phyloP scores from a whole-genome alignment of 73 alveolate species.

The Urostyla sp. region DNA sequence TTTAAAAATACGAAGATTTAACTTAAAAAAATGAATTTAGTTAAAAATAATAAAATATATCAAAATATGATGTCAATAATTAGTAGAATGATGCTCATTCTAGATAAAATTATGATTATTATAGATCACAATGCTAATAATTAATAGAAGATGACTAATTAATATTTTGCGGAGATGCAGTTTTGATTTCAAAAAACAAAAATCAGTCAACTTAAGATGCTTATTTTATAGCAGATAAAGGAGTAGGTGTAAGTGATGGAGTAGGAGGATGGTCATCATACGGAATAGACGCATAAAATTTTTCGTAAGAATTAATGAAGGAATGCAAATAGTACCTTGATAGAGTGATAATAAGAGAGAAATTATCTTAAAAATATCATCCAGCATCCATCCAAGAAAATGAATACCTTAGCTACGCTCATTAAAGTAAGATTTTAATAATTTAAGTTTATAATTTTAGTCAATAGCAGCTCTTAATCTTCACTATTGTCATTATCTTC shows the following conservation, averaged over 20 bases:
- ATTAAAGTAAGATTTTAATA: no score
- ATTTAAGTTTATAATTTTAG: no score
- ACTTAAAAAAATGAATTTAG: no score
- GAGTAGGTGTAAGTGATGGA: conserved; percentile 81
- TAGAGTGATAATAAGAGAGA: conserved; percentile 35
- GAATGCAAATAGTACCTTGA: conserved; percentile 19
- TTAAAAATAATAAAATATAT: not conserved
- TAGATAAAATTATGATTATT: conserved; percentile 3
- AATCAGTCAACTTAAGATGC: conserved; percentile 64
- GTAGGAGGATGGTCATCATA: conserved; percentile 73
- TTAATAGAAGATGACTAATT: conserved; percentile 28
- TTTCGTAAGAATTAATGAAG: conserved; percentile 65
- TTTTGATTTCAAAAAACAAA: not conserved
- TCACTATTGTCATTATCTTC: no score
- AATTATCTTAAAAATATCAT: conserved; percentile 4
- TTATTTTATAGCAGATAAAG: conserved; percentile 41
- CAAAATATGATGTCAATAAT: not conserved
- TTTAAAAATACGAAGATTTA: no score
- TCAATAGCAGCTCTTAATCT: no score
- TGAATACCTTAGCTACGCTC: no score
- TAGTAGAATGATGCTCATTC: not conserved
- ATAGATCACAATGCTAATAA: no score
- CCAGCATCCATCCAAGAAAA: conserved; percentile 13
- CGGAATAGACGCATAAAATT: conserved; percentile 67
- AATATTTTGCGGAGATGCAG: conserved; percentile 27